Evolutionary conservation across 768 basidiomycete genomes (phyloP), one percentile per base, ranked within the genome.

Genomic region (Lactarius psammicola): DNA sequence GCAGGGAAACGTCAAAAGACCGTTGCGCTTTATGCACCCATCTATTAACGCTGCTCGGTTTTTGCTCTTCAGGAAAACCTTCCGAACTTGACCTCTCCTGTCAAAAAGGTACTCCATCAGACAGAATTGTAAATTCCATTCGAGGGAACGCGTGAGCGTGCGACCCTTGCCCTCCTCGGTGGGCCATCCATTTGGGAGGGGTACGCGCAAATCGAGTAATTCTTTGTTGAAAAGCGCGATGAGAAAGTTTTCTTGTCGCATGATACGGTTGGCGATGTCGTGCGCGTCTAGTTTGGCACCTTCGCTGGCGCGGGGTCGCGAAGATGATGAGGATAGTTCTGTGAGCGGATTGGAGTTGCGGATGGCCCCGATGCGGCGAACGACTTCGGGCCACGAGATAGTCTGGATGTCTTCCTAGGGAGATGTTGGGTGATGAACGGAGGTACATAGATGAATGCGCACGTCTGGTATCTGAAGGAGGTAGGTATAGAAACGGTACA

Each of bases 161-260:
- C 84, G 89, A 6, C 90, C 90, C 74, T 89, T 88, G 17, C 87
- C 85, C 34, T 86, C 80, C 61, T 81, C 82, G 61, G 78, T 73
- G 60, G 88, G 81, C 15, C 77, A 80, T 68, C 84, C 81, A 26
- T 70, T 75, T 6, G 94, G 95, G 31, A 95, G 72, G 2, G 97
- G 93, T 1, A 94, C 84, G 10, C 87, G 86, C 26, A 98, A 81
- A 76, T 99, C 92, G 59, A 99, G 81, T 5, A 98, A 76, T 68
- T 97, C 94, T 75, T 98, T 98, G 79, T 98, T 99, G 77, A 99
- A 97, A 23, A 99, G 77, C 0, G 97, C 95, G 65, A 98, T 97
- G 59, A 99, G 83, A 74, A 98, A 99, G 77, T 99, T 99, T 74
- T 98, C 97, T 75, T 98, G 94, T 36, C 97, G 85, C 86, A 99